These are phyloP conservation scores for Proliferodiscus dingleyae DNA, from an alignment of 2,329 filamentous ascomycete genomes.

Conservation along the genomic window DNA sequence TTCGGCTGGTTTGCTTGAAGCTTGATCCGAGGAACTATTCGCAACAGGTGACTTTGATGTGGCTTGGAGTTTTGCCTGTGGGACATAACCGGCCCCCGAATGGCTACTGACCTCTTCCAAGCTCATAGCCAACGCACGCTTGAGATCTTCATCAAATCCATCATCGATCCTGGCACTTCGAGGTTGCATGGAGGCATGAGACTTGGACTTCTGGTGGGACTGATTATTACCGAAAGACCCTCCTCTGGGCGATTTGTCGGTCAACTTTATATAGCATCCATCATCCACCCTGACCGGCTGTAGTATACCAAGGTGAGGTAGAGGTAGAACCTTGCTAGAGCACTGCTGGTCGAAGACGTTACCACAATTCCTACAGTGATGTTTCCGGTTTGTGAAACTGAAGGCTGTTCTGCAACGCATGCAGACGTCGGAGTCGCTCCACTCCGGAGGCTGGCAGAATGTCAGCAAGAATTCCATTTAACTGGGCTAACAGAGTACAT, in stretches of 20 bases:
- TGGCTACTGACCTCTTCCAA: conserved; percentile 84
- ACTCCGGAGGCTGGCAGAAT: conserved; percentile 74
- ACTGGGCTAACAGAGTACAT: conserved; percentile 38
- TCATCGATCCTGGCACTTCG: conserved; percentile 83
- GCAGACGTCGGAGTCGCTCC: conserved; percentile 96
- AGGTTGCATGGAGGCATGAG: conserved; percentile 72
- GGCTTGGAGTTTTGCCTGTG: conserved; percentile 51
- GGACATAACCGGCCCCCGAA: conserved; percentile 64
- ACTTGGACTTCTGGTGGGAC: conserved; percentile 60
- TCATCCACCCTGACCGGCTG: conserved; percentile 92
- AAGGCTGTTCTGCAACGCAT: conserved; percentile 96
- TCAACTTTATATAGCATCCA: conserved; percentile 87
- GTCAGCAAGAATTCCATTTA: conserved; percentile 1
- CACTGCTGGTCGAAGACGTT: conserved; percentile 97
- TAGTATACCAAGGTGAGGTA: conserved; percentile 89
- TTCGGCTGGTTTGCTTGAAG: conserved; percentile 51
- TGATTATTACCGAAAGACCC: conserved; percentile 37
- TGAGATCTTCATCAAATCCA: conserved; percentile 90
- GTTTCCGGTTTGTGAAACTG: conserved; percentile 96
- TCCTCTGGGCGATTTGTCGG: conserved; percentile 59
- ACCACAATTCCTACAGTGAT: conserved; percentile 96
- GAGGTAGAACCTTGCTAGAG: conserved; percentile 78
- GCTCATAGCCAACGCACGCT: conserved; percentile 92
- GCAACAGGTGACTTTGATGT: conserved; percentile 17
- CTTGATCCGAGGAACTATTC: conserved; percentile 33